Evolutionary conservation across 2,329 filamentous ascomycete genomes (phyloP).

Genomic region (Calonectria hawksworthii): DNA sequence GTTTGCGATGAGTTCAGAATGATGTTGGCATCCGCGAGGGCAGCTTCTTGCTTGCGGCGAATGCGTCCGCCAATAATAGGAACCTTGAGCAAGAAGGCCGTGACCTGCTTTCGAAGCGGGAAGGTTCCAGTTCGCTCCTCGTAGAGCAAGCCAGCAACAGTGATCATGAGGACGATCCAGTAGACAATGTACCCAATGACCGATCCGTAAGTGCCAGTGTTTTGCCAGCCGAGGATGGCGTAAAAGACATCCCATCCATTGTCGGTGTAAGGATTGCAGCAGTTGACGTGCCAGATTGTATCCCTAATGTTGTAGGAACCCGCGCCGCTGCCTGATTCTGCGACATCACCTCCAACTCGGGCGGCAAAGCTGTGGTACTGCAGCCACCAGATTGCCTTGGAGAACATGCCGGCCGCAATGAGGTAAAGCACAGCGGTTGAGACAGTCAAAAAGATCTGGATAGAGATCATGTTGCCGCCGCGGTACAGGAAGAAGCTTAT

Average conservation of each 20-base stretch:
- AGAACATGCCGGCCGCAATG: conserved; percentile 84
- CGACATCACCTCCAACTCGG: conserved; percentile 68
- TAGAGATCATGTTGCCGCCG: conserved; percentile 48
- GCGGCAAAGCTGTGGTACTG: conserved; percentile 71
- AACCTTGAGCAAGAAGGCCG: neutral
- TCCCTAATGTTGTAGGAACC: conserved; percentile 83
- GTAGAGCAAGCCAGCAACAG: conserved; percentile 49
- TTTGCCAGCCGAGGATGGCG: conserved; percentile 81
- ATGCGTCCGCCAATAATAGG: neutral
- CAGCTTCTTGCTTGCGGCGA: neutral
- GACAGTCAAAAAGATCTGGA: conserved; percentile 80
- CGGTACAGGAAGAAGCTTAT: conserved; percentile 79
- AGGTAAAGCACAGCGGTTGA: conserved; percentile 87
- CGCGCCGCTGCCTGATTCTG: conserved; percentile 67
- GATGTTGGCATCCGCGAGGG: neutral
- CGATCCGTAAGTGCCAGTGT: conserved; percentile 87
- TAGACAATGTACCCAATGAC: conserved; percentile 89
- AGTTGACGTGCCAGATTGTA: conserved; percentile 86
- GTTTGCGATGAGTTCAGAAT: neutral
- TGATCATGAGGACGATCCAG: conserved; percentile 69
- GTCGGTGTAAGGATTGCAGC: conserved; percentile 74
- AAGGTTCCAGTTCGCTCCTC: conserved; percentile 24
- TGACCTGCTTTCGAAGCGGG: conserved; percentile 1
- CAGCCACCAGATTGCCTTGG: conserved; percentile 79
- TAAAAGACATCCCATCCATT: conserved; percentile 83